A percentile compares a stretch with the other conserved stretches of the same genome.
These are phyloP conservation scores for Agrocybe praecox DNA, from an alignment of 768 basidiomycete species.

Conservation along the genomic window DNA sequence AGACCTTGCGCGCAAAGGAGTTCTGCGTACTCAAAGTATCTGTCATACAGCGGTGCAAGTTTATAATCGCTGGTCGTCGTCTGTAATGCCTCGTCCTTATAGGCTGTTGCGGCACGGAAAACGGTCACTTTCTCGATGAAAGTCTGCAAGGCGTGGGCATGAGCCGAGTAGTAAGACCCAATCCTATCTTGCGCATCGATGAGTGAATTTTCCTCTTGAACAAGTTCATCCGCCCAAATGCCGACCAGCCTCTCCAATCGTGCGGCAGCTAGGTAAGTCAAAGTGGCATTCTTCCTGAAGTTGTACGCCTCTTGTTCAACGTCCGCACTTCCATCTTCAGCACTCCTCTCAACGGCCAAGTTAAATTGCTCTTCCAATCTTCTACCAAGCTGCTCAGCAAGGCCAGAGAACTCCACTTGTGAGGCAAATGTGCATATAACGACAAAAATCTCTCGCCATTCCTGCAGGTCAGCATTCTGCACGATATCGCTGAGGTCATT, in stretches of 20 bases:
- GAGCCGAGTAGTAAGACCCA: conserved; percentile 72
- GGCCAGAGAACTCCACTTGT: conserved; percentile 80
- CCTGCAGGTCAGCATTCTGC: conserved; percentile 91
- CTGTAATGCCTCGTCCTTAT: conserved; percentile 74
- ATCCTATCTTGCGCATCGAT: conserved; percentile 40
- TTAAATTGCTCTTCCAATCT: conserved; percentile 86
- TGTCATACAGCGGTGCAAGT: conserved; percentile 84
- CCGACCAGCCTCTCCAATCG: conserved; percentile 84
- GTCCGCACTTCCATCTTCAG: conserved; percentile 43
- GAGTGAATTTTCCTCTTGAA: conserved; percentile 75
- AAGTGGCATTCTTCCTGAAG: conserved; percentile 83
- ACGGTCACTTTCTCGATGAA: conserved; percentile 97
- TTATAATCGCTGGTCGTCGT: conserved; percentile 69
- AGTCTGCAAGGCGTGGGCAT: conserved; percentile 85
- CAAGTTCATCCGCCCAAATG: conserved; percentile 91
- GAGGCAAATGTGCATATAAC: conserved; percentile 93
- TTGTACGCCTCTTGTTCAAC: conserved; percentile 42
- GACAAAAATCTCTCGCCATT: conserved; percentile 97
- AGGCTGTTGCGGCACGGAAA: conserved; percentile 85
- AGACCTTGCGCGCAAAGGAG: conserved; percentile 90
- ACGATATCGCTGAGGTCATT: conserved; percentile 93
- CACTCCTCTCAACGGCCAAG: conserved; percentile 42
- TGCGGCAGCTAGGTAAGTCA: conserved; percentile 92
- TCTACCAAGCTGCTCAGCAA: conserved; percentile 91
- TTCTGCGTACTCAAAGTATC: conserved; percentile 95